phyloP scores from a whole-genome alignment of 352 stramenopile species.

The Phytopythium kandeliae region DNA sequence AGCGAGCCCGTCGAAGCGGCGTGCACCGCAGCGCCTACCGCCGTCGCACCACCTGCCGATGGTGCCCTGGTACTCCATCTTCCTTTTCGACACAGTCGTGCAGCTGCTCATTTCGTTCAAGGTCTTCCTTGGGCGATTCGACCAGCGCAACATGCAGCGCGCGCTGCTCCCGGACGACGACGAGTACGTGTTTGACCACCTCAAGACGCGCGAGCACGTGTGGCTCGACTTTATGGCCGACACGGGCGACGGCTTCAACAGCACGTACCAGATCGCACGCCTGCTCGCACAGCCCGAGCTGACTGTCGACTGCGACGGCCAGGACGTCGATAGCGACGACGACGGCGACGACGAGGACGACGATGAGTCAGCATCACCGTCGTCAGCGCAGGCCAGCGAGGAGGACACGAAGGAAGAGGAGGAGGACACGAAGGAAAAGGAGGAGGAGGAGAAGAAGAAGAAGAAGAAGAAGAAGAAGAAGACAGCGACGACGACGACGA shows the following conservation, averaged over 20 bases:
- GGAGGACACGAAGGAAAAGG: background rate
- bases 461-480: background rate
- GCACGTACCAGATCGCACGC: slow-evolving; percentile 90
- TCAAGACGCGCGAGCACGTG: slow-evolving; percentile 68
- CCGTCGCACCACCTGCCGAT: slow-evolving; percentile 81
- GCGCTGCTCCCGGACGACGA: slow-evolving; percentile 68
- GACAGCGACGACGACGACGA: slow-evolving; percentile 1
- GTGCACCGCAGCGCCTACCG: slow-evolving; percentile 51
- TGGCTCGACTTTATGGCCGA: slow-evolving; percentile 95
- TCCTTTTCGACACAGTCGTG: slow-evolving; percentile 89
- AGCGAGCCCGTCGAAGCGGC: background rate
- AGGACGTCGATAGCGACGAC: background rate
- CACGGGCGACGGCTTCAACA: slow-evolving; percentile 92
- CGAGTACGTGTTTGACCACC: slow-evolving; percentile 81
- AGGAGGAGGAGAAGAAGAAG: background rate
- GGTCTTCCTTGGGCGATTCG: slow-evolving; percentile 89
- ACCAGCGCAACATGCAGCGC: slow-evolving; percentile 89
- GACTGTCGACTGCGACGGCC: slow-evolving; percentile 52
- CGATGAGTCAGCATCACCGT: background rate
- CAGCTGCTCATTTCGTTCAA: slow-evolving; percentile 91
- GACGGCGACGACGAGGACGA: background rate
- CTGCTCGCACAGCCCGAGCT: slow-evolving; percentile 88
- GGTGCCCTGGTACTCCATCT: slow-evolving; percentile 94
- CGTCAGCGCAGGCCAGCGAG: background rate
- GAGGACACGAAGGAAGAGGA: background rate